Base-by-base conservation (phyloP, 2,329 filamentous ascomycete genomes). In the Xylaria hypoxylon region DNA sequence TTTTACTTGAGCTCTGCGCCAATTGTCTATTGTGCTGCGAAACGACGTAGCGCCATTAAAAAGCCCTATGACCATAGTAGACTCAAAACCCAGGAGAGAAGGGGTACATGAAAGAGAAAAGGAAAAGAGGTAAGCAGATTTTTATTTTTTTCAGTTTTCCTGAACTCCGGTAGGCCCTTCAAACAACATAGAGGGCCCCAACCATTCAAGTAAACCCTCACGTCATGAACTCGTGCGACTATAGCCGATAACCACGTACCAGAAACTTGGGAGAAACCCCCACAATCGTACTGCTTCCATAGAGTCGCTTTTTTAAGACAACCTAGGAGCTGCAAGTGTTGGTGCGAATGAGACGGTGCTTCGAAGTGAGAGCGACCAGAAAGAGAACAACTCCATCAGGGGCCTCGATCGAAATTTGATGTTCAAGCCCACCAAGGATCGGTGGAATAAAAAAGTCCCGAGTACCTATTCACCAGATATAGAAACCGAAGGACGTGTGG, bases 1-100 rank as follows among this genome's bases (percentile, higher is more conserved):
- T 45, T 56, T 64, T 52, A 24, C 19, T 52, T 61, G 55, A 67
- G 51, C 60, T 62, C 48, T 60, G 66, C 59, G 48, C 59, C 62
- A 47, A 38, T 26, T 58, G 33, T 68, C 62, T 68, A 59, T 45
- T 48, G 42, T 52, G 35, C 28, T 38, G 5, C 44, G 22, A 53
- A 62, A 65, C 47, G 8, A 50, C 22, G 10, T 22, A 24, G 35
- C 44, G 19, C 59, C 47, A 48, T 55, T 19, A 45, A 40, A 33
- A 56, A 51, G 26, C 53, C 44, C 15, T 17, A 28, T 58, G 35
- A 40, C 24, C 26, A 55, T 38, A 15, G 28, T 28, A 51, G 50
- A 51, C 48, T 45, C 13, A 40, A 28, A 52, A 58, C 40, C 17
- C 2, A 22, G 50, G 24, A 45, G 35, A 45, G 15, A 28, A 50